Percentiles rank a stretch among this genome's conserved stretches.
Evolutionary conservation across 1,139 yeast species (phyloP).

Genomic region (Hanseniaspora gamundiae): DNA sequence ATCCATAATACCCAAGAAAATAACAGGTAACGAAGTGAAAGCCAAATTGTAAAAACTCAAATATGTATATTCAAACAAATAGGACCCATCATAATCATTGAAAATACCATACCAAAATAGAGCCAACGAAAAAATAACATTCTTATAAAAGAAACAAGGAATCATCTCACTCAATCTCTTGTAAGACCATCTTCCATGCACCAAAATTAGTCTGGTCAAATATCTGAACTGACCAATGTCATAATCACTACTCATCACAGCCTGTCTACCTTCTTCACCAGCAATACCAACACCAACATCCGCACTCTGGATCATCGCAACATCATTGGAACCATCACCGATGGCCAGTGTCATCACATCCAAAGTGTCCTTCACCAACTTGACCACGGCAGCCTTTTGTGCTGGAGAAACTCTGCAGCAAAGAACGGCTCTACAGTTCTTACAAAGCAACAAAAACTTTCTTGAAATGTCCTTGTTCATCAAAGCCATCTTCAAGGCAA

Average conservation of each 20-base stretch:
- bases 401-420: conserved; percentile 98
- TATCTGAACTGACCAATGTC: conserved; percentile 92
- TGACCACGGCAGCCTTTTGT: conserved; percentile 93
- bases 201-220: conserved; percentile 62
- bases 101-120: conserved; percentile 89
- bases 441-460: conserved; percentile 75
- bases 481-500: conserved; percentile 67
- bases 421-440: conserved; percentile 83
- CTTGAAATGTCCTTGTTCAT: conserved; percentile 42
- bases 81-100: conserved; percentile 81
- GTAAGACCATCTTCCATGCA: conserved; percentile 96
- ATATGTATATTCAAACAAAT: conserved; percentile 83
- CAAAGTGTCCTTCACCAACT: conserved; percentile 67
- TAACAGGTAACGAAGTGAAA: conserved; percentile 87
- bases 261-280: conserved; percentile 97
- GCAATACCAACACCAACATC: conserved; percentile 98
- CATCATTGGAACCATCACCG: conserved; percentile 98
- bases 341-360: conserved; percentile 85
- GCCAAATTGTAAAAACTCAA: conserved; percentile 90
- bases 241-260: conserved; percentile 95
- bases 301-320: conserved; percentile 97
- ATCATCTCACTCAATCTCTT: conserved; percentile 87
- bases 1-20: conserved; percentile 80
- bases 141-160: conserved; percentile 86
- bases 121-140: conserved; percentile 77